Base-by-base conservation (phyloP, 768 basidiomycete species). In the Sporobolomyces phaffii region DNA sequence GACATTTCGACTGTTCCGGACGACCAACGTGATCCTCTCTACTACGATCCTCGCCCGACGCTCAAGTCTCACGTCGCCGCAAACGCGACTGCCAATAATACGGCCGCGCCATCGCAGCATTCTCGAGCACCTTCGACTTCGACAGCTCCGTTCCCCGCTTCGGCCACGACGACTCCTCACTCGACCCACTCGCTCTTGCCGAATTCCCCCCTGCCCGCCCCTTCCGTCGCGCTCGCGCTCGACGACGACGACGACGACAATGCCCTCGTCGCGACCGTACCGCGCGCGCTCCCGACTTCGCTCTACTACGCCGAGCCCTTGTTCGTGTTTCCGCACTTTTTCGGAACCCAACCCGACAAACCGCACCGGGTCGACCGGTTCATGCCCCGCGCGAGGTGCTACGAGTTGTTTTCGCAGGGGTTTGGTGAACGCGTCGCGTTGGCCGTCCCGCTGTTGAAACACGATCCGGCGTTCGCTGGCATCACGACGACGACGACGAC, bases 341-440 rank as follows among this genome's bases (percentile, higher is more conserved):
- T 79, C 69, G 76, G 77, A 2, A 75, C 75, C 33, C 77, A 79
- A 22, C 76, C 78, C 62, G 80, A 80, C 73, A 79, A 79, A 62
- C 80, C 80, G 15, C 78, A 79, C 66, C 76, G 79, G 10, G 66
- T 73, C 33, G 80, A 72, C 71, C 92, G 94, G 66, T 98, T 97
- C 76, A 81, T 97, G 29, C 87, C 91, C 8, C 85, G 94, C 34
- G 91, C 89, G n/a, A 90, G 90, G 45, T 72, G 66, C 47, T 72
- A 72, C 63, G 65, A 72, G 45, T 54, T 72, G n/a, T 61, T 58
- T 26, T 47, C 44, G 18, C 62, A 68, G 28, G 70, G 70, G 2
- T 45, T 72, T 4, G 50, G 53, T 8, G 62, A 58, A 22, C 33
- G 44, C 7, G 33, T 60, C 13, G 53, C 62, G 7, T 29, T 72